Base-by-base conservation (phyloP, 164 flowering plant species). In the Cinnamomum micranthum region DNA sequence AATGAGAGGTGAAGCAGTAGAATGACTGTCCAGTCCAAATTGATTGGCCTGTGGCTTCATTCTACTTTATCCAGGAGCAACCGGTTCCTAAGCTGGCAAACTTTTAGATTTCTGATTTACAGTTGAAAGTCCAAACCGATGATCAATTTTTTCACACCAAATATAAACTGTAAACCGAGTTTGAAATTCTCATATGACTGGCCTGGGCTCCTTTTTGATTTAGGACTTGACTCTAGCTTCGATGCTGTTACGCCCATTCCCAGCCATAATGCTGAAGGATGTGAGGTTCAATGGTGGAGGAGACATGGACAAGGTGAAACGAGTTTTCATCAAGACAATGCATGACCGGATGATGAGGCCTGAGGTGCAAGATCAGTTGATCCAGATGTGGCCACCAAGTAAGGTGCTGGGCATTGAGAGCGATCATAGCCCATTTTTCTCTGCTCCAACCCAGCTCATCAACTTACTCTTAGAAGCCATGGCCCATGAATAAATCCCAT, bases 371-470 rank as follows among this genome's bases (percentile, higher is more conserved):
- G 91, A 88, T 0, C 82, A 83, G 0, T 85, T 88, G 93, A 86
- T 90, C 51, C 81, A 79, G 76, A 82, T 72, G 70, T 93, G 98
- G 98, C 85, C 91, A 14, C 98, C 98, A 1, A 71, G 84, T 2
- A 41, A 81, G 12, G 88, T 88, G 2, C 87, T 81, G 69, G 80
- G 28, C 25, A 12, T 93, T 74, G 96, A 93, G 1, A 86, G 82
- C 75, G 97, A 93, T 65, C 97, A 93, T 71, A 88, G 91, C 81
- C 95, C 97, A 10, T 84, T 84, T 35, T 93, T 93, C 82, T 91
- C 96, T 4, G 47, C 84, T 69, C 91, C 96, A 0, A 84, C 81
- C 52, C 17, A 80, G 65, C 92, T 93, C 75, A 85, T 82, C 47
- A 89, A 87, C 47, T 72, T 87, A 69, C 85, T 93, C 3, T 27